Conservation (phyloP, 1,139 yeast species). For the Kodamaea suecica region DNA sequence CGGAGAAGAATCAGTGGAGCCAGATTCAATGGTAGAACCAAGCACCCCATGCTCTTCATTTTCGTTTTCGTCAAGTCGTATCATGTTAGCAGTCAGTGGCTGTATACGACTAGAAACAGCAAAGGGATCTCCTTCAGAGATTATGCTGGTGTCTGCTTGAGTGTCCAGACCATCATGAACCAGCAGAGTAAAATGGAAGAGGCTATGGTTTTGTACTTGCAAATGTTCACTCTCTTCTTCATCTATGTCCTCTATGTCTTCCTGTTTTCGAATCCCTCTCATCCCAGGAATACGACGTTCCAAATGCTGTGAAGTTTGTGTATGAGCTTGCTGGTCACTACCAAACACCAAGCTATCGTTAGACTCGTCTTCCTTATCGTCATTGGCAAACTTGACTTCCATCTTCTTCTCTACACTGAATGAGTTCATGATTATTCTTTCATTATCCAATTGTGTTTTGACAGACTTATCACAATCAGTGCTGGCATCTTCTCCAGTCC, state of each 20-base stretch:
- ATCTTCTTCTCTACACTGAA: conserved; percentile 8
- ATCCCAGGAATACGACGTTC: too few species aligned
- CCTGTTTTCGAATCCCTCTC: too few species aligned
- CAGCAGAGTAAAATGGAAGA: too few species aligned
- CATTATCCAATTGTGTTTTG: conserved; percentile 1
- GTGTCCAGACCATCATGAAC: not conserved
- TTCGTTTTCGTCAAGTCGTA: not conserved
- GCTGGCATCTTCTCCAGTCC: not conserved
- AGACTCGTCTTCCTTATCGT: conserved; percentile 3
- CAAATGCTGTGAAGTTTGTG: not conserved
- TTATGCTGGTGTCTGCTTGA: not conserved
- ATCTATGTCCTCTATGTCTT: too few species aligned
- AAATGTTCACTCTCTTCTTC: too few species aligned
- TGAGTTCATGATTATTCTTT: conserved; percentile 4
- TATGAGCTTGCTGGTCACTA: conserved; percentile 11
- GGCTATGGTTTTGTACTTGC: too few species aligned
- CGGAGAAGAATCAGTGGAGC: too few species aligned
- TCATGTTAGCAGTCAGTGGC: not conserved
- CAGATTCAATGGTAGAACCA: too few species aligned
- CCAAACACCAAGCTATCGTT: conserved; percentile 25
- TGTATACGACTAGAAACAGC: not conserved
- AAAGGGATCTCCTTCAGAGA: not conserved
- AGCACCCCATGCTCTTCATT: too few species aligned
- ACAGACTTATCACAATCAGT: not conserved
- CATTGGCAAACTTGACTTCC: conserved; percentile 1